Base-by-base conservation (phyloP, 768 basidiomycete species). In the Gymnopilus dilepis region DNA sequence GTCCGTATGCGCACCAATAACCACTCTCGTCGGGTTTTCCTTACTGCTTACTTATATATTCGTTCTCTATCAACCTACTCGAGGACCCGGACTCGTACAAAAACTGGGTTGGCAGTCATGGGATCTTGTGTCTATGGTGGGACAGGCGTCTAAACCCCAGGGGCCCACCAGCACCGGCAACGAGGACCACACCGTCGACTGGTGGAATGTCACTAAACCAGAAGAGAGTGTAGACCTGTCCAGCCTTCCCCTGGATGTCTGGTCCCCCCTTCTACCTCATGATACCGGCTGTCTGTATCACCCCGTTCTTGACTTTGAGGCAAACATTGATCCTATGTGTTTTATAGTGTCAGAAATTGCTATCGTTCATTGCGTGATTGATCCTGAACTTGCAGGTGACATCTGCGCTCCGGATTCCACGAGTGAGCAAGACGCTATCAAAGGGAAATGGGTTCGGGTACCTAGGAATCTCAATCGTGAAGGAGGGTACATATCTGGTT, bases 391-490 rank as follows among this genome's bases (percentile, higher is more conserved):
- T 38, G 77, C 80, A 15, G 79, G 78, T 0, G 82, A 85, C 24
- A 63, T 91, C 11, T 98, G 95, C 71, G 74, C 75, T 0, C 95
- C 95, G 0, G 72, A 80, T 1, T 84, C 89, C 1, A 93, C 87
- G 1, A 77, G 79, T 11, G 90, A 92, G 69, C 74, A 89, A 50
- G 91, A 95, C 70, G 87, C 89, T 5, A 84, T 87, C 66, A 87
- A 83, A 65, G 91, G 91, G 0, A 92, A 89, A 67, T 99, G 97
- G 97, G 94, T 97, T 1, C 86, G 91, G 13, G 89, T 99, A 12
- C 86, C 87, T 38, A 82, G 86, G 45, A 91, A 98, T 76, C 74
- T 98, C 33, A 95, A 95, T 70, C 65, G 78, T 33, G 78, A 85
- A 83, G 78, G 76, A 71, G 66, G 89, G 79, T 60, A 72, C 84